Evolutionary conservation across 176 grass and related monocot genomes (phyloP), one percentile per base, ranked within the genome.

Genomic region (Rhynchospora breviuscula): DNA sequence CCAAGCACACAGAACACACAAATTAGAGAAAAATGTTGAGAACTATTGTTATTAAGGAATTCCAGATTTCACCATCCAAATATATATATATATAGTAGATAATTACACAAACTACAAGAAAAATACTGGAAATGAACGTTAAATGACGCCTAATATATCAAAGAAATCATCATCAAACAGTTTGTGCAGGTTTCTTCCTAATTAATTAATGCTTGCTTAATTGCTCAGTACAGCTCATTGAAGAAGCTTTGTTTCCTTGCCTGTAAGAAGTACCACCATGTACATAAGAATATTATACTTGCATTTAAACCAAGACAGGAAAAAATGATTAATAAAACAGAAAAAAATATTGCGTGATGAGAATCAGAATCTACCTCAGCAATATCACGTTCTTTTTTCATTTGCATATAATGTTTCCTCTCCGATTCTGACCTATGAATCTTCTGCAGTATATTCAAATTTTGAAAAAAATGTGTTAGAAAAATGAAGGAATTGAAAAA

Each of bases 311-410:
- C 48, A 29, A 54, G 17, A 69, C 71, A 40, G n/a, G 33, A 22
- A 59, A 8, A 60, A 40, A 40, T 40, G 19, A 76, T 62, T 85
- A 49, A 49, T 10, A 76, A 49, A 84, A 29, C 10, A 17, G 49
- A 8, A 8, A 15, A 35, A 67, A 58, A 26, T 44, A 56, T 15
- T 43, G 15, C 40, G n/a, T 5, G 35, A 40, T 53, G 8, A 52
- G 52, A 78, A 49, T 33, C 17, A 78, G 22, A 13, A 48, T 46
- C 48, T 90, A 94, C 92, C 92, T 90, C 87, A 48, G 95, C 95
- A 59, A 85, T 69, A 71, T 82, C 88, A 9, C 95, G 92, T 56
- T 94, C 90, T 84, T 86, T 98, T 48, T 98, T 94, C 31, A 98
- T 81, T 79, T 85, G 90, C 31, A 88, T 74, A 84, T 87, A 85